Evolutionary conservation across 441 rosid species (phyloP), one percentile per base, ranked within the genome.

Genomic region (Dalechampia spathulata): DNA sequence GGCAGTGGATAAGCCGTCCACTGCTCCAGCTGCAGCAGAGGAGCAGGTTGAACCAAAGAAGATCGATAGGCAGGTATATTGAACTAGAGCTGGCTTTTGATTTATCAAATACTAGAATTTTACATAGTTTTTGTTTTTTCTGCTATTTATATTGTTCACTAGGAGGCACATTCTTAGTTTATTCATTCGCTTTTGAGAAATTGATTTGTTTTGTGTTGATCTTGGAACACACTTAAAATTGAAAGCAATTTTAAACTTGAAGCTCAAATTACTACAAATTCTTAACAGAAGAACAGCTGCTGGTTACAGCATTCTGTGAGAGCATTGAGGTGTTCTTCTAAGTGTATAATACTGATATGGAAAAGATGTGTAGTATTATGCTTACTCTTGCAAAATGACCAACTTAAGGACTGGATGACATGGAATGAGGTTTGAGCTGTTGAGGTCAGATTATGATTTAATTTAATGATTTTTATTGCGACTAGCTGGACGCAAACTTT

Each of bases 21-120:
- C 60, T 43, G 68, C 73, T 72, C 63, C 82, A 41, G 61, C 64
- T 26, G 62, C 39, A 53, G 64, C 62, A 43, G 75, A 49, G 54
- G 78, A 75, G 63, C 62, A 56, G 36, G 59, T 55, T 49, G 83
- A 77, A 67, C 83, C 69, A 2, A 75, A 79, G 71, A 83, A 79
- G 74, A 72, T 86, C 30, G 94, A 84, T 66, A 78, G 98, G 75
- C 80, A 92, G 89, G 96, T 87, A 70, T 47, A 54, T 37, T 30
- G 19, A 42, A 41, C 15, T 12, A 16, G 32, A 41, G 25, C n/a
- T n/a, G 14, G 53, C 30, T 9, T 39, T 39, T 44, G 22, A 6
- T 37, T 49, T 16, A 44, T 49, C 11, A 30, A 30, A 13, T 7
- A 20, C 5, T 14, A 41, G 40, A 34, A 8, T 27, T 32, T 14